Conservation (phyloP, 176 grass and related monocot genomes). For the Oryza coarctata region DNA sequence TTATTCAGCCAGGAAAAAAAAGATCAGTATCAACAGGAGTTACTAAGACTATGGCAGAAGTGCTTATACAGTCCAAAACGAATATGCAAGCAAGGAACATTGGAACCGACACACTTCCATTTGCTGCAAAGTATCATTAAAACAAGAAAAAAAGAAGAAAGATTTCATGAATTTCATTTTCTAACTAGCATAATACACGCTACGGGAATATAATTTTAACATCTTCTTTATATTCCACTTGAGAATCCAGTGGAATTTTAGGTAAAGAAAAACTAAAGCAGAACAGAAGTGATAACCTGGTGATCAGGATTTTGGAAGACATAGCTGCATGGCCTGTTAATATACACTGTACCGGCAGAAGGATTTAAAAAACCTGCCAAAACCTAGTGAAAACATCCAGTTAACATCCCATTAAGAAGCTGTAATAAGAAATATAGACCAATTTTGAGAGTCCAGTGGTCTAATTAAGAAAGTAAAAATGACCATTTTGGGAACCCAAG, state of each 20-base stretch:
- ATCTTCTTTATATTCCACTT: neutral
- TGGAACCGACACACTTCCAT: neutral
- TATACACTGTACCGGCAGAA: constrained; percentile 49
- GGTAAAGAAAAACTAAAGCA: neutral
- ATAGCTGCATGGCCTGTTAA: constrained; percentile 76
- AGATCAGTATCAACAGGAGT: constrained; percentile 38
- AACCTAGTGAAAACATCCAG: constrained; percentile 47
- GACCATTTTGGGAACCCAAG: neutral
- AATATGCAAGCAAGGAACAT: constrained; percentile 8
- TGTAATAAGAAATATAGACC: neutral
- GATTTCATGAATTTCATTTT: neutral
- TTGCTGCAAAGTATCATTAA: neutral
- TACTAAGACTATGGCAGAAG: constrained; percentile 42
- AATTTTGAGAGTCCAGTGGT: neutral
- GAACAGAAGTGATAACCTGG: constrained; percentile 55
- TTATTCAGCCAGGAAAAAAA: constrained; percentile 47
- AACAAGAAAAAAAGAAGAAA: neutral
- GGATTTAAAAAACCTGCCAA: constrained; percentile 79
- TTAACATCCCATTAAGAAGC: constrained; percentile 18
- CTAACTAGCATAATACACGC: neutral
- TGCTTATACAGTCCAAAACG: constrained; percentile 42
- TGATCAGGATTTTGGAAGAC: constrained; percentile 99
- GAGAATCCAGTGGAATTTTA: neutral
- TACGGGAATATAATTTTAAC: neutral
- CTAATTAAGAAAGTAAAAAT: neutral